Evolutionary conservation across 306 rosid genomes (phyloP).

Genomic region (Myrica gale): DNA sequence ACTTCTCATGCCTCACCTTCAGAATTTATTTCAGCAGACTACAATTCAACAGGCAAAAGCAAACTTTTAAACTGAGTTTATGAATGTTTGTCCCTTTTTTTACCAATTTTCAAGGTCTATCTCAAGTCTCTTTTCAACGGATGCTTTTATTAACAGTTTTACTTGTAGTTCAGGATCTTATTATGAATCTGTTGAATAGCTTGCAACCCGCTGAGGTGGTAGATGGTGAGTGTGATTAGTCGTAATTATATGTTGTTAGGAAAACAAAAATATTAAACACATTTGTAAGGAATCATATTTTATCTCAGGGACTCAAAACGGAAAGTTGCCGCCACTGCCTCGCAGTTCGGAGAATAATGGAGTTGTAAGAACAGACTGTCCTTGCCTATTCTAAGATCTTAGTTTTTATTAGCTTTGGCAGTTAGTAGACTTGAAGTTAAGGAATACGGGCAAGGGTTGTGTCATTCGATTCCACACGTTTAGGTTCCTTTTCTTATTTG

Average conservation of each 20-base stretch:
- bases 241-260: constrained; percentile 11
- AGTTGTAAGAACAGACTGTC: constrained; percentile 48
- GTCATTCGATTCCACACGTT: not conserved
- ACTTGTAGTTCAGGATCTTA: constrained; percentile 69
- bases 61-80: constrained; percentile 20
- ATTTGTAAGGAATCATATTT: constrained; percentile 31
- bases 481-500: not conserved
- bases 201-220: constrained; percentile 67
- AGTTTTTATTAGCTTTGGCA: not conserved
- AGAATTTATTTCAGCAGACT: constrained; percentile 87
- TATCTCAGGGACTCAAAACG: constrained; percentile 74
- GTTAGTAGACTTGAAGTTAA: not conserved
- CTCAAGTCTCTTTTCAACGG: constrained; percentile 14
- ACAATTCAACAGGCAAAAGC: constrained; percentile 82
- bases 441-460: not conserved
- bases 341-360: constrained; percentile 85
- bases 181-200: constrained; percentile 65
- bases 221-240: constrained; percentile 63
- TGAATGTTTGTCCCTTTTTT: constrained; percentile 18
- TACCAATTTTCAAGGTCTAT: constrained; percentile 11
- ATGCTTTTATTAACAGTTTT: constrained; percentile 30
- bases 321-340: constrained; percentile 82
- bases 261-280: constrained; percentile 16
- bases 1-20: constrained; percentile 77
- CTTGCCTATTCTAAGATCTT: not conserved